Evolutionary conservation across 371 early-diverging fungal species (phyloP).

Genomic region (Chytridium lagenaria): DNA sequence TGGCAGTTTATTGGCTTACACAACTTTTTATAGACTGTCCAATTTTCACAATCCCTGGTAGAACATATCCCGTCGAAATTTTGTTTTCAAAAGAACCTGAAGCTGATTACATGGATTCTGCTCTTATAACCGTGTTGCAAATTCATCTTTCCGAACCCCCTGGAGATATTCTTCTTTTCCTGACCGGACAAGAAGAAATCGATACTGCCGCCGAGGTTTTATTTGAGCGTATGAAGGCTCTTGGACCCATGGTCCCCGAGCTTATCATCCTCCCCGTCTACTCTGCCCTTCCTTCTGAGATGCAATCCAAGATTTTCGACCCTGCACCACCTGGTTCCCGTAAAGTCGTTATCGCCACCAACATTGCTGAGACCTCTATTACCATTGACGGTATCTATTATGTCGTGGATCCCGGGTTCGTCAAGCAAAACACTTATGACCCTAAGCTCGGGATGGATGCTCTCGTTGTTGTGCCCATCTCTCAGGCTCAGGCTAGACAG

Average conservation of each 20-base stretch:
- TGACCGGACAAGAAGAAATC: conserved; percentile 98
- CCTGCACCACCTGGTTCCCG: conserved; percentile 90
- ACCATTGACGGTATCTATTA: conserved; percentile 99
- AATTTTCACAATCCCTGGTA: conserved; percentile 96
- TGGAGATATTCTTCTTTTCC: conserved; percentile 96
- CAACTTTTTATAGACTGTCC: conserved; percentile 71
- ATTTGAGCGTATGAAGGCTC: conserved; percentile 94
- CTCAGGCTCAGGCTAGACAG: conserved; percentile 96
- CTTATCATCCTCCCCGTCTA: conserved; percentile 94
- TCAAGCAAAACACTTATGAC: conserved; percentile 96
- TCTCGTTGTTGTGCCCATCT: conserved; percentile 90
- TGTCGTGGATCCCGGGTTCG: conserved; percentile 98
- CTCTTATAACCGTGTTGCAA: conserved; percentile 94
- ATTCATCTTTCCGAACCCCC: conserved; percentile 95
- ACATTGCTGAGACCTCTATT: conserved; percentile 99
- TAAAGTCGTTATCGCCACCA: conserved; percentile 98
- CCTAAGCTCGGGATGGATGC: conserved; percentile 95
- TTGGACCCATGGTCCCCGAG: conserved; percentile 93
- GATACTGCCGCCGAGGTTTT: conserved; percentile 92
- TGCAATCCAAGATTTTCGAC: conserved; percentile 94
- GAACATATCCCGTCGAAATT: conserved; percentile 94
- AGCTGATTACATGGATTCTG: conserved; percentile 91
- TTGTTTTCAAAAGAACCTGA: conserved; percentile 95
- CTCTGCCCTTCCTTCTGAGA: conserved; percentile 91
- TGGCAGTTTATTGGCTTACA: conserved; percentile 48